Conservation (phyloP, 208 protist genomes). For the Trypanosoma grayi region DNA sequence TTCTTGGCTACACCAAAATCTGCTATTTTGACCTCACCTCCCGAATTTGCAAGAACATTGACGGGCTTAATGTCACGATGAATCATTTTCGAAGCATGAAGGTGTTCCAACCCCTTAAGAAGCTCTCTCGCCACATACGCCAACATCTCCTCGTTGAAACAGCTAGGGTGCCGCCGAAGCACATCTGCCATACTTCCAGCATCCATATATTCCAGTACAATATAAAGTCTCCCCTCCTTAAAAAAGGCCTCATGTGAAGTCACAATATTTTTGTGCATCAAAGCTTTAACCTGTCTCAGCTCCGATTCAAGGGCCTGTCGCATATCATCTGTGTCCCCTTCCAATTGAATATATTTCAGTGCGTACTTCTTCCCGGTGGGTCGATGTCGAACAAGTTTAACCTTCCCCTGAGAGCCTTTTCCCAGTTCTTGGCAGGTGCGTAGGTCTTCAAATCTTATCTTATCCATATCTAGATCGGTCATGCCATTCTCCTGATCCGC, state of each 20-base stretch:
- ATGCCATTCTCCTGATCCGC: slow-evolving; percentile 12
- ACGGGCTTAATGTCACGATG: slow-evolving; percentile 97
- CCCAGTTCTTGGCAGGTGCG: slow-evolving; percentile 75
- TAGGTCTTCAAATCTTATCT: slow-evolving; percentile 86
- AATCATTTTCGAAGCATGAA: slow-evolving; percentile 88
- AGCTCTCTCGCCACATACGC: slow-evolving; percentile 84
- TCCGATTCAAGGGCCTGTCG: slow-evolving; percentile 68
- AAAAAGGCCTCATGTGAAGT: slow-evolving; percentile 91
- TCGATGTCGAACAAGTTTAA: slow-evolving; percentile 76
- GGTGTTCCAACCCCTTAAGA: slow-evolving; percentile 78
- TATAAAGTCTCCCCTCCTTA: slow-evolving; percentile 79
- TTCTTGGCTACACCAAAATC: slow-evolving; percentile 96
- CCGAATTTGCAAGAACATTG: slow-evolving; percentile 96
- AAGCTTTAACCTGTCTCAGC: slow-evolving; percentile 72
- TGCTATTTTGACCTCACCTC: slow-evolving; percentile 95
- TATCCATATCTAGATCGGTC: slow-evolving; percentile 59
- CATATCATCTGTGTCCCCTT: slow-evolving; percentile 70
- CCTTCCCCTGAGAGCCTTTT: slow-evolving; percentile 86
- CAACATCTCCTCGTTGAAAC: slow-evolving; percentile 78
- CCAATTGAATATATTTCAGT: slow-evolving; percentile 83
- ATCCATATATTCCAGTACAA: slow-evolving; percentile 91
- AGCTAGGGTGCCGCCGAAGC: slow-evolving; percentile 60
- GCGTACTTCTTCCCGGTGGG: slow-evolving; percentile 77
- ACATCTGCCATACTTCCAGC: slow-evolving; percentile 86
- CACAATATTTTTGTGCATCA: slow-evolving; percentile 89